These are phyloP conservation scores for Carex cristatella DNA, from an alignment of 176 grass and related monocot genomes.

Conservation along the genomic window DNA sequence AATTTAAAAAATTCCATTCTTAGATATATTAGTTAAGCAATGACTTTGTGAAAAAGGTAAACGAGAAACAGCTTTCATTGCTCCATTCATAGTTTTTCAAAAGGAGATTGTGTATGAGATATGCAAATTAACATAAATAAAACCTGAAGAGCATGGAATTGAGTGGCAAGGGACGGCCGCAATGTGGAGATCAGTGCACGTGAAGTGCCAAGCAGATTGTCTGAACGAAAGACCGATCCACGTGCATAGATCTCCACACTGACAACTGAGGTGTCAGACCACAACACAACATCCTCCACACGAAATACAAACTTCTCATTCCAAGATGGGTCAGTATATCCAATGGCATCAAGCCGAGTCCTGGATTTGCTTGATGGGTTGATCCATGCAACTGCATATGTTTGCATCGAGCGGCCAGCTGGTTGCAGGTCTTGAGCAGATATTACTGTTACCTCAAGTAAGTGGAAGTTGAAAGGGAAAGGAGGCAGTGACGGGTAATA, in stretches of 20 bases:
- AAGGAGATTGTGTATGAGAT: not conserved
- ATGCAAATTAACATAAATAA: not conserved
- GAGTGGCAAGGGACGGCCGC: not conserved
- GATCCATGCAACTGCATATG: constrained; percentile 29
- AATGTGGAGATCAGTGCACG: constrained; percentile 27
- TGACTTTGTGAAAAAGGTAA: not conserved
- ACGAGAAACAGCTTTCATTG: not conserved
- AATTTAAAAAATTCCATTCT: not conserved
- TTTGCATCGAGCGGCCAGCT: constrained; percentile 22
- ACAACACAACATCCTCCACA: constrained; percentile 15
- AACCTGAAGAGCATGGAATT: constrained; percentile 28
- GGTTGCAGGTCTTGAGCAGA: constrained; percentile 32
- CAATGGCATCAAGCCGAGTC: constrained; percentile 16
- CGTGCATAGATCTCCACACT: constrained; percentile 27
- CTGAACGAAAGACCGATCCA: not conserved
- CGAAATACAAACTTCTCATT: constrained; percentile 39
- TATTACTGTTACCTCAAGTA: constrained; percentile 28
- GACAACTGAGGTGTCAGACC: constrained; percentile 16
- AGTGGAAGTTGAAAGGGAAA: constrained; percentile 19
- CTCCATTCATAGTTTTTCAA: not conserved
- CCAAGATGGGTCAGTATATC: constrained; percentile 30
- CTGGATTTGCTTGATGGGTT: constrained; percentile 4
- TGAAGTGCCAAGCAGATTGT: constrained; percentile 27
- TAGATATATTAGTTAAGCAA: not conserved
- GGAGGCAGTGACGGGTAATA: constrained; percentile 28